Evolutionary conservation across 2,329 filamentous ascomycete species (phyloP).

Genomic region (Fusarium torulosum): DNA sequence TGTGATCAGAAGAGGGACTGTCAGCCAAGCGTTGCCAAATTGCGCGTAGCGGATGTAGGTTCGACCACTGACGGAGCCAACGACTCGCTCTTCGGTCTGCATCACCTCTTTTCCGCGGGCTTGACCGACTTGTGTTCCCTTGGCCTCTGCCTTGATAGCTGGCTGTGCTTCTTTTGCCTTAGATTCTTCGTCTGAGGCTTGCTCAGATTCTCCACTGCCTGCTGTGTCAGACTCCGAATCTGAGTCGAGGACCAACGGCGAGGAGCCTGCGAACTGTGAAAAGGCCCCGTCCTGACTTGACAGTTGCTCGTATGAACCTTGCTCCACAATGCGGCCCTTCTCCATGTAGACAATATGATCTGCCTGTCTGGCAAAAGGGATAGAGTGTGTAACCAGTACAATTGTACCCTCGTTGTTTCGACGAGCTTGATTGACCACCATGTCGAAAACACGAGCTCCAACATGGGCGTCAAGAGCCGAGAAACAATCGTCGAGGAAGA

Average conservation of each 20-base stretch:
- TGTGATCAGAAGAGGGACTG: conserved; percentile 6
- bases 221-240: neutral
- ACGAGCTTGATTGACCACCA: conserved; percentile 18
- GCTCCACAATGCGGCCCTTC: conserved; percentile 6
- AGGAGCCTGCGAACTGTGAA: conserved; percentile 5
- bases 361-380: conserved; percentile 22
- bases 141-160: accelerated
- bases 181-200: too few relatives aligned
- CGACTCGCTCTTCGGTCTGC: conserved; percentile 27
- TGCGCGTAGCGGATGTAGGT: conserved; percentile 31
- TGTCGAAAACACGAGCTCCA: conserved; percentile 26
- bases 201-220: neutral
- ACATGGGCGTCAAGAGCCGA: conserved; percentile 30
- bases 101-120: conserved; percentile 29
- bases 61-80: conserved; percentile 25
- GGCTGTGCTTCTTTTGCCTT: accelerated
- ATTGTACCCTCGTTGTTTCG: conserved; percentile 4
- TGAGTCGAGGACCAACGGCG: neutral
- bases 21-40: conserved; percentile 27
- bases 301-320: conserved; percentile 17
- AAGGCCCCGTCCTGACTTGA: neutral
- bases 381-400: conserved; percentile 24
- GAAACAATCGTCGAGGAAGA: conserved; percentile 33
- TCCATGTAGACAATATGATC: conserved; percentile 33
- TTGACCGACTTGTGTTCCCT: neutral